Conservation (phyloP, 2,329 filamentous ascomycete species). For the Gremmenia infestans region DNA sequence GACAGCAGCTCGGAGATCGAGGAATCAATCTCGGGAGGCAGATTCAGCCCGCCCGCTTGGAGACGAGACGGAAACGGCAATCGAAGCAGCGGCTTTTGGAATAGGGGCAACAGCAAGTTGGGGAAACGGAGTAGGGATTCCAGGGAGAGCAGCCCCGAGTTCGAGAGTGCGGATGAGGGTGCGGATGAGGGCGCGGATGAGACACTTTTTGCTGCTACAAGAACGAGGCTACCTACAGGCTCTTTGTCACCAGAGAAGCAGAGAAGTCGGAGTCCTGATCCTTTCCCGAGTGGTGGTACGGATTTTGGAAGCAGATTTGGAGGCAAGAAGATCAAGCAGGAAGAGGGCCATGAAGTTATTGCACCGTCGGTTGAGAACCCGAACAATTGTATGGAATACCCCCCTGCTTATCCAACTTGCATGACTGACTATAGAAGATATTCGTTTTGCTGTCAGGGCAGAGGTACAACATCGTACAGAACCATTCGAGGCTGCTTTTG, state of each 20-base stretch:
- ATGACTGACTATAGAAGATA: conserved; percentile 51
- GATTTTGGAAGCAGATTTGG: conserved; percentile 35
- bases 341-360: conserved; percentile 14
- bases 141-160: conserved; percentile 54
- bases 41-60: conserved; percentile 64
- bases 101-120: conserved; percentile 46
- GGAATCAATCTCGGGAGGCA: conserved; percentile 43
- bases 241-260: conserved; percentile 52
- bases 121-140: conserved; percentile 48
- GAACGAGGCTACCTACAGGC: conserved; percentile 40
- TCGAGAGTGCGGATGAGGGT: conserved; percentile 49
- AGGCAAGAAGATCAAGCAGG: conserved; percentile 29
- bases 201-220: conserved; percentile 25
- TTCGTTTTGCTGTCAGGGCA: conserved; percentile 80
- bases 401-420: conserved; percentile 3
- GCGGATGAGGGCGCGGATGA: conserved; percentile 21
- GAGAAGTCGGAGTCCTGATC: conserved; percentile 50
- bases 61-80: conserved; percentile 41
- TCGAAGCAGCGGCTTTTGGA: conserved; percentile 40
- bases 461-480: conserved; percentile 85
- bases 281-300: conserved; percentile 31
- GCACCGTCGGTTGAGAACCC: conserved; percentile 27
- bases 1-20: conserved; percentile 35
- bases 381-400: conserved; percentile 46
- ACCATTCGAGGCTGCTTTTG: conserved; percentile 70